phyloP scores from a whole-genome alignment of 306 rosid species.

The Castanospermum australe region DNA sequence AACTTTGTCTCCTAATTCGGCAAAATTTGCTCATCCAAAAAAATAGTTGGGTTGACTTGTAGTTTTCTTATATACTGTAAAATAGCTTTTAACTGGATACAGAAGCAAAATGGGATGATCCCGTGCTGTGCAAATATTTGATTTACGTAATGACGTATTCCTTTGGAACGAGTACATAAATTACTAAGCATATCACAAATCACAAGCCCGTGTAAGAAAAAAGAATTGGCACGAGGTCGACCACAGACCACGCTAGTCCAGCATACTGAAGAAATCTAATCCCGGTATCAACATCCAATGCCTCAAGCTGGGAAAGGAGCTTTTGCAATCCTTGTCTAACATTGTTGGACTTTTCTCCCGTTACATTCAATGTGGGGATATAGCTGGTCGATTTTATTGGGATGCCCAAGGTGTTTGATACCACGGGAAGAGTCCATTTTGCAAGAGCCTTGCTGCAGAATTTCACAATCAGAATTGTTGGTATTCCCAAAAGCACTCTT shows the following conservation, averaged over 20 bases:
- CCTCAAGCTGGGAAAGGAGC: slow-evolving; percentile 47
- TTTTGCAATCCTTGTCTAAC: slow-evolving; percentile 56
- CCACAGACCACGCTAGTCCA: slow-evolving; percentile 95
- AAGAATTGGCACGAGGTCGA: slow-evolving; percentile 84
- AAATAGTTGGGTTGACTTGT: not conserved
- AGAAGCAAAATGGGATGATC: not conserved
- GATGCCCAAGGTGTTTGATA: slow-evolving; percentile 77
- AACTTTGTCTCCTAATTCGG: too few relatives aligned
- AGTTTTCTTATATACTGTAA: not conserved
- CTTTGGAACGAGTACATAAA: not conserved
- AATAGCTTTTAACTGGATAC: not conserved
- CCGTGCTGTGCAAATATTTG: slow-evolving; percentile 17
- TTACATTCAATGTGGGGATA: slow-evolving; percentile 54
- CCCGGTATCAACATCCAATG: slow-evolving; percentile 86
- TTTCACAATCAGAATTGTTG: slow-evolving; percentile 79
- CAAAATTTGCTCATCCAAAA: slow-evolving; percentile 8
- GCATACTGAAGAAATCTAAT: slow-evolving; percentile 86
- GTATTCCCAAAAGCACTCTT: slow-evolving; percentile 81
- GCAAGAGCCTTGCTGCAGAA: slow-evolving; percentile 92
- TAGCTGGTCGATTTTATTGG: slow-evolving; percentile 78
- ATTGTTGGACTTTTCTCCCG: slow-evolving; percentile 45
- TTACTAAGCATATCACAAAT: not conserved
- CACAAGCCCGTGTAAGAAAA: slow-evolving; percentile 62
- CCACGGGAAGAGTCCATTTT: slow-evolving; percentile 82
- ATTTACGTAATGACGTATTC: slow-evolving; percentile 1